Conservation (phyloP, 176 grass and related monocot species). For the Oryza officinalis region DNA sequence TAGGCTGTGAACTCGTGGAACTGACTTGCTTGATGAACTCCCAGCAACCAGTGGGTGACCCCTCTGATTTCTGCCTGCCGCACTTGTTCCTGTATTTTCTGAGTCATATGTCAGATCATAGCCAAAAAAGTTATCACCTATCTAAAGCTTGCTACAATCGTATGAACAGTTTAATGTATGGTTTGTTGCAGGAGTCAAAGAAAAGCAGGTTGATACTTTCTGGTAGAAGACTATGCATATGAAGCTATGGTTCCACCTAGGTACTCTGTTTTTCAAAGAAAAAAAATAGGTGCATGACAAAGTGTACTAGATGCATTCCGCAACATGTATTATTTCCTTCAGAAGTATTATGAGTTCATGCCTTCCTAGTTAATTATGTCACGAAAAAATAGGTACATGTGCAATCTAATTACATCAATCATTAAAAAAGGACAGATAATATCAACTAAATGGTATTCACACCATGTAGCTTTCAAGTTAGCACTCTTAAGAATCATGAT, state of each 20-base stretch:
- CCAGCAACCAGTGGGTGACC: slow-evolving; percentile 45
- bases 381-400: not conserved
- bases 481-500: not conserved
- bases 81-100: slow-evolving; percentile 37
- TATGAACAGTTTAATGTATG: not conserved
- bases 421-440: not conserved
- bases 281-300: not conserved
- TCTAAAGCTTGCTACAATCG: not conserved
- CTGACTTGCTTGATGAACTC: slow-evolving; percentile 41
- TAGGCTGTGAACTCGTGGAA: slow-evolving; percentile 38
- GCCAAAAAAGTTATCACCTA: not conserved
- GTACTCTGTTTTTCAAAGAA: not conserved
- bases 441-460: slow-evolving; percentile 2
- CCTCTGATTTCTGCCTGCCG: slow-evolving; percentile 49
- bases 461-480: not conserved
- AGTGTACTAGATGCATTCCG: not conserved
- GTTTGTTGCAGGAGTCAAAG: not conserved
- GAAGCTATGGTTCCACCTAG: not conserved
- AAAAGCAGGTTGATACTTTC: slow-evolving; percentile 4
- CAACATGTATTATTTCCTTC: slow-evolving; percentile 11
- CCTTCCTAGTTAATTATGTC: slow-evolving; percentile 4
- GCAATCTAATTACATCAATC: slow-evolving; percentile 6
- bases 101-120: slow-evolving; percentile 24
- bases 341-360: not conserved
- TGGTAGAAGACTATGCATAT: not conserved